Percentiles rank a stretch among this genome's conserved stretches.
Conservation (phyloP, 306 rosid genomes). For the Pterocarpus santalinus region DNA sequence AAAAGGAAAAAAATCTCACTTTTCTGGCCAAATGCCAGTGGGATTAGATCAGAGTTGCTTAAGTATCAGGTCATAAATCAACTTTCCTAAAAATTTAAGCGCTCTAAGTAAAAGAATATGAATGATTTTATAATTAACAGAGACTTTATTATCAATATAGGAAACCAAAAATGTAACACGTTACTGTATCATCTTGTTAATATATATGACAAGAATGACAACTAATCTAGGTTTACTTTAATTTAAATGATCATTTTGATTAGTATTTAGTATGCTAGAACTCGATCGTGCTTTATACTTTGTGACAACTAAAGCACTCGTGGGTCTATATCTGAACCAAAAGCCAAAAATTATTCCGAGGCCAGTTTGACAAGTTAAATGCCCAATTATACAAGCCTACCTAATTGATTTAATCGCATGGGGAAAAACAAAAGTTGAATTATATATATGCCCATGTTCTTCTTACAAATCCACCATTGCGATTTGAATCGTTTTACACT, state of each 20-base stretch:
- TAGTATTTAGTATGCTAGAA: background rate
- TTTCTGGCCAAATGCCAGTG: slow-evolving; percentile 31
- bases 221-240: background rate
- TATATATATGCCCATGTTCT: background rate
- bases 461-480: background rate
- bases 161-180: too few species aligned
- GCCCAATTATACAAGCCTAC: background rate
- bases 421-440: background rate
- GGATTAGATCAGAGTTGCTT: background rate
- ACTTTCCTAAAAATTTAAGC: too few species aligned
- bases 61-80: too few species aligned
- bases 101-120: too few species aligned
- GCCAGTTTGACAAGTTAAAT: background rate
- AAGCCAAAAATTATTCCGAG: background rate
- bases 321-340: background rate
- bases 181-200: background rate
- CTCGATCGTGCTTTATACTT: slow-evolving; percentile 35
- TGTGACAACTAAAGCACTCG: slow-evolving; percentile 39
- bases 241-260: slow-evolving; percentile 13
- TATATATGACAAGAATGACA: slow-evolving; percentile 26
- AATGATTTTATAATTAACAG: too few species aligned
- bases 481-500: background rate
- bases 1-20: background rate
- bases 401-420: background rate
- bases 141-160: too few species aligned